Evolutionary conservation across 306 rosid species (phyloP).

Genomic region (Medicago arabica): DNA sequence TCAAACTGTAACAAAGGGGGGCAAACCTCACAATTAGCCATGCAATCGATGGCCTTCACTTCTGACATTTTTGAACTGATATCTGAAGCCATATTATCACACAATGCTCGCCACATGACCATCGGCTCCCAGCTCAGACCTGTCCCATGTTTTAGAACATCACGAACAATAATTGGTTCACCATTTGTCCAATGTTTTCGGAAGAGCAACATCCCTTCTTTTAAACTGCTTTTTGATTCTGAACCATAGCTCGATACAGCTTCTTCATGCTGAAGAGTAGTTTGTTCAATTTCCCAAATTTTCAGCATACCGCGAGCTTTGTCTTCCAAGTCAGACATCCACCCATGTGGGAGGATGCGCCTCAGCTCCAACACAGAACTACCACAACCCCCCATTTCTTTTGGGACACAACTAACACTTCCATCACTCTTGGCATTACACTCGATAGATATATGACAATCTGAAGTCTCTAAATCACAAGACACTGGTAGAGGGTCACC

Average conservation of each 20-base stretch:
- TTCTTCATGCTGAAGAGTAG: conserved; percentile 40
- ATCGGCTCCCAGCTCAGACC: conserved; percentile 96
- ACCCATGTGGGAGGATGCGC: conserved; percentile 66
- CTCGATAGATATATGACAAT: conserved; percentile 38
- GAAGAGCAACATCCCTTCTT: conserved; percentile 52
- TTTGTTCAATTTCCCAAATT: conserved; percentile 25
- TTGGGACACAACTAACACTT: conserved; percentile 66
- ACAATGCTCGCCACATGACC: conserved; percentile 89
- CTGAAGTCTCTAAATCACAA: conserved; percentile 40
- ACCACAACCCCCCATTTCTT: conserved; percentile 73
- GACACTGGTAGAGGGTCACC: conserved; percentile 60
- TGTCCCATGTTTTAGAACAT: conserved; percentile 69
- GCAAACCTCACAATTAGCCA: conserved; percentile 85
- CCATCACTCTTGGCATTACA: conserved; percentile 65
- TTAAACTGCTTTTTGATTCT: conserved; percentile 47
- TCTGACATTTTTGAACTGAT: conserved; percentile 61
- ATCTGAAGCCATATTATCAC: conserved; percentile 58
- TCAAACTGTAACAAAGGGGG: conserved; percentile 27
- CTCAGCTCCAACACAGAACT: conserved; percentile 61
- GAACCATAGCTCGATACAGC: conserved; percentile 52
- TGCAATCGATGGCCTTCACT: conserved; percentile 89
- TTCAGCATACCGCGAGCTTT: conserved; percentile 53
- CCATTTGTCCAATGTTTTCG: conserved; percentile 72
- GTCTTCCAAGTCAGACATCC: conserved; percentile 60
- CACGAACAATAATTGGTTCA: conserved; percentile 73